These are phyloP conservation scores for Leptographium flavum DNA, from an alignment of 2,329 filamentous ascomycete genomes.

Conservation along the genomic window DNA sequence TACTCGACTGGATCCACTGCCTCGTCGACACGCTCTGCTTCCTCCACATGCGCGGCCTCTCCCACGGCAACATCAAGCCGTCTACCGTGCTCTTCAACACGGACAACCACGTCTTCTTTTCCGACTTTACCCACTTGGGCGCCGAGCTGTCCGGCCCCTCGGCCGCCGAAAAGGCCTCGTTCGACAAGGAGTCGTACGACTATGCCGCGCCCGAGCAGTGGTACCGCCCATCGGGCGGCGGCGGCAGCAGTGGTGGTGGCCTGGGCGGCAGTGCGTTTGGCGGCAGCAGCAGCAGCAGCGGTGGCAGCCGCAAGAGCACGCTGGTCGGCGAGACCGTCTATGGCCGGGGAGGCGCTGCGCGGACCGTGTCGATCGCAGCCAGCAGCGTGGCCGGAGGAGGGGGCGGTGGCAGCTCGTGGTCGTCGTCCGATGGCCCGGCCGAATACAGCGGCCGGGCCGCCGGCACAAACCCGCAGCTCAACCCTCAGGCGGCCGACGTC, in stretches of 20 bases:
- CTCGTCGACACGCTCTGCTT: constrained; percentile 54
- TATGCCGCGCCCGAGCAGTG: constrained; percentile 59
- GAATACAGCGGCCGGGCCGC: not conserved
- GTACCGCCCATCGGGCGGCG: constrained; percentile 23
- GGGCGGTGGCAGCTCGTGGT: not conserved
- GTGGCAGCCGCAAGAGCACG: constrained; percentile 14
- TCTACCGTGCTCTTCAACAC: constrained; percentile 54
- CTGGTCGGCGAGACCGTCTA: not conserved
- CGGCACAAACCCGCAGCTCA: constrained; percentile 25
- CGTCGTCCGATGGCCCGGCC: not conserved
- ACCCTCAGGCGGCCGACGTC: constrained; percentile 49
- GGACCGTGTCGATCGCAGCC: not conserved
- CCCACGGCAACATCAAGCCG: constrained; percentile 56
- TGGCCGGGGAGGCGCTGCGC: not conserved
- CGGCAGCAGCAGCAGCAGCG: constrained; percentile 23
- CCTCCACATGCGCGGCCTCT: constrained; percentile 48
- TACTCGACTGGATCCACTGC: constrained; percentile 65
- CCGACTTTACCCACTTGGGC: constrained; percentile 41
- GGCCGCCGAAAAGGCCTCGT: constrained; percentile 27
- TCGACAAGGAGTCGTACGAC: constrained; percentile 57
- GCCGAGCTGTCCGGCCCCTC: constrained; percentile 24
- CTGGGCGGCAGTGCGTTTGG: constrained; percentile 10
- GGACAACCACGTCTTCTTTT: constrained; percentile 52
- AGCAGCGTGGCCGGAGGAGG: constrained; percentile 10
- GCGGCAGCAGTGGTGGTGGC: constrained; percentile 4